Evolutionary conservation across 768 basidiomycete genomes (phyloP).

Genomic region (Ramaria sp.): DNA sequence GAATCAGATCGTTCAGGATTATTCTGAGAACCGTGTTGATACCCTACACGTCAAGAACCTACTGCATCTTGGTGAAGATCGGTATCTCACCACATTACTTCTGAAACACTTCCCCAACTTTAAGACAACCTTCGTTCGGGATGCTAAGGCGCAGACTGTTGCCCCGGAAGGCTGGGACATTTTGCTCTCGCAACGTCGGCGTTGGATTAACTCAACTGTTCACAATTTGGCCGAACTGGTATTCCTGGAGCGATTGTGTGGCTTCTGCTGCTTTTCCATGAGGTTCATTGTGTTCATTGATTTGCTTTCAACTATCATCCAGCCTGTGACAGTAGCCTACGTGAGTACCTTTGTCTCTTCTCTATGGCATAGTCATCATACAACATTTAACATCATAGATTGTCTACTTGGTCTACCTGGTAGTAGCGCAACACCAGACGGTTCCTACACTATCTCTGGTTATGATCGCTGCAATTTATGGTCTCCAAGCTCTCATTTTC

Average conservation of each 20-base stretch:
- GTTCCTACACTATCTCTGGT: constrained; percentile 78
- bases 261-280: constrained; percentile 99
- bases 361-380: not conserved
- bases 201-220: constrained; percentile 99
- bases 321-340: constrained; percentile 82
- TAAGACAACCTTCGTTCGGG: constrained; percentile 93
- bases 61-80: constrained; percentile 96
- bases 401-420: constrained; percentile 77
- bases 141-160: constrained; percentile 89
- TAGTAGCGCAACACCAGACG: constrained; percentile 49
- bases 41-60: constrained; percentile 99
- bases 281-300: constrained; percentile 97
- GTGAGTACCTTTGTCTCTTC: constrained; percentile 39
- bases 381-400: constrained; percentile 38
- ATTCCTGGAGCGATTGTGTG: constrained; percentile 84
- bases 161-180: constrained; percentile 96
- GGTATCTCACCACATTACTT: constrained; percentile 90
- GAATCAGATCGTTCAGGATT: constrained; percentile 83
- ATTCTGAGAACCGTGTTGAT: constrained; percentile 92
- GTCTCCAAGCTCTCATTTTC: constrained; percentile 87
- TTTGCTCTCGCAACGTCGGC: constrained; percentile 88
- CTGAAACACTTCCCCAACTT: constrained; percentile 90
- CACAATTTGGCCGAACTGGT: constrained; percentile 93
- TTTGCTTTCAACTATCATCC: constrained; percentile 74
- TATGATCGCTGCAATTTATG: constrained; percentile 92